Evolutionary conservation across 805 yeast genomes (phyloP).

Genomic region (Cyberlindnera americana): DNA sequence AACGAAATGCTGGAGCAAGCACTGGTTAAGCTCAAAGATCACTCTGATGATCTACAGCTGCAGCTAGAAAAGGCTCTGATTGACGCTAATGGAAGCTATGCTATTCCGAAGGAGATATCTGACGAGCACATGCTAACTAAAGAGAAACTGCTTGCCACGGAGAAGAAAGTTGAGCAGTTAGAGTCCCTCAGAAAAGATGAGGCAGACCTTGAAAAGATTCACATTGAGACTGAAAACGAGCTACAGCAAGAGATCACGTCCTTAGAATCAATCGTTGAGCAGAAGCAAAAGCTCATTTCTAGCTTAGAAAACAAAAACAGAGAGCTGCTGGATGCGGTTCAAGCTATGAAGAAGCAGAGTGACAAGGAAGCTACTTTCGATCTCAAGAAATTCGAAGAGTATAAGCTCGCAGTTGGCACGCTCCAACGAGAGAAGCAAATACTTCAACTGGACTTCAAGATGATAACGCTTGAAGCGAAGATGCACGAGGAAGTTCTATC

Average conservation of each 20-base stretch:
- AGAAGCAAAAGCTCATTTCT: constrained; percentile 14
- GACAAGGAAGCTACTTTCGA: constrained; percentile 2
- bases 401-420: not conserved
- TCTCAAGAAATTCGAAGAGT: constrained; percentile 8
- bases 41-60: constrained; percentile 29
- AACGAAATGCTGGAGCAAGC: constrained; percentile 42
- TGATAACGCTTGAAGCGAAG: constrained; percentile 2
- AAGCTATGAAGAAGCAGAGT: constrained; percentile 1
- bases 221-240: constrained; percentile 40
- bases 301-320: constrained; percentile 13
- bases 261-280: constrained; percentile 22
- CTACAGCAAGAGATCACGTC: constrained; percentile 36
- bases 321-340: constrained; percentile 18
- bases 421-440: constrained; percentile 4
- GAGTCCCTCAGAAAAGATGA: constrained; percentile 50
- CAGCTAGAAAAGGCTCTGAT: constrained; percentile 28
- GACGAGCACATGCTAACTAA: constrained; percentile 34
- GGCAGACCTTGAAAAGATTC: constrained; percentile 43
- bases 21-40: constrained; percentile 32
- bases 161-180: constrained; percentile 39
- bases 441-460: constrained; percentile 7
- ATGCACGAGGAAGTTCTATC: constrained; percentile 1
- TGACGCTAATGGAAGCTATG: constrained; percentile 28
- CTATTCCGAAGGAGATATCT: constrained; percentile 32
- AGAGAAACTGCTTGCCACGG: constrained; percentile 32